Base-by-base conservation (phyloP, 1,284 basidiomycete genomes). In the Melanopsichium pennsylvanicum region DNA sequence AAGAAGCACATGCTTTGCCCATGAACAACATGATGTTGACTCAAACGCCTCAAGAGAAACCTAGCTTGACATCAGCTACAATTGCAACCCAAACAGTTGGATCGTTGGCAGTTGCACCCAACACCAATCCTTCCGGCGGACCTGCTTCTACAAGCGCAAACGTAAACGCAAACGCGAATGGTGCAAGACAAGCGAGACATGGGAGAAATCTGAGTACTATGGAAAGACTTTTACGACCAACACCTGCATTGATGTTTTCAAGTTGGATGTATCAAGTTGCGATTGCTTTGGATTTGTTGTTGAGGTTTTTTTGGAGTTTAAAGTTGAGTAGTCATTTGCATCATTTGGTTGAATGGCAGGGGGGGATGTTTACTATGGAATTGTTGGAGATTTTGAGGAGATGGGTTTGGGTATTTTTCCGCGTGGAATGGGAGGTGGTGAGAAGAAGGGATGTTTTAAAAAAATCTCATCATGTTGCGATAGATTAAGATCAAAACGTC, bases 341-440 rank as follows among this genome's bases (percentile, higher is more conserved):
- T 82, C 86, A 89, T 6, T 87, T 89, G 51, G 85, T 88, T 38
- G 91, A 94, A 72, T 89, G 92, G 47, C 92, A 91, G 77, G 84
- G 87, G 10, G 86, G 90, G 15, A 90, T 96, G 33, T 96, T 97
- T 81, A 86, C 89, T 83, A 86, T 98, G 70, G 94, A 99, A 83
- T 85, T 91, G 39, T 87, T 94, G 35, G 96, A 98, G 83, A 84
- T 98, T 31, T 75, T 93, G 25, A 85, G 96, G 46, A 83, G 96
- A 69, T 97, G 93, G 90, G 86, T 95, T 82, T 99, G 96, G 96
- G 91, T 96, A 9, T 95, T 97, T 81, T 83, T 98, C 70, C 87
- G 96, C 16, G 88, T 97, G 22, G 96, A 99, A 45, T 79, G 76
- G 78, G 78, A 80, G 40, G 52, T 58, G 5, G 74, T 78, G 1